Evolutionary conservation across 164 flowering plant genomes (phyloP), one percentile per base, ranked within the genome.

Genomic region (Protea cynaroides): DNA sequence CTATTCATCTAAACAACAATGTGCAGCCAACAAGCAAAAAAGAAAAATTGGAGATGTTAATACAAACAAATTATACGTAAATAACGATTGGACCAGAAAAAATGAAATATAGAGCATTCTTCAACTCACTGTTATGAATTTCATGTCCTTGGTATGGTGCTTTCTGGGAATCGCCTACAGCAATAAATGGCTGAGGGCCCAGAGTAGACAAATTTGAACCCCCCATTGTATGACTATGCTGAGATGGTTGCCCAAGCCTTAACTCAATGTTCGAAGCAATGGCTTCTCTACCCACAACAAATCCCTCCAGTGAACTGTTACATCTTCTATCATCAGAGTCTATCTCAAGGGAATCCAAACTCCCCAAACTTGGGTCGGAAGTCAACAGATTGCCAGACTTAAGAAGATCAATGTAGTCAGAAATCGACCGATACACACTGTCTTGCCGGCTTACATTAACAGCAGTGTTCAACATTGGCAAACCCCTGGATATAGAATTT

Each of bases 171-270:
- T 64, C 69, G 40, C 49, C 58, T 29, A 67, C 7, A 13, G 59
- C 36, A 57, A 67, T 71, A 40, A 56, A 64, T 37, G 61, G 46
- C 65, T 72, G 74, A 63, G 79, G 56, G 36, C 50, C 69, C 18
- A 66, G 5, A 22, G 60, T 51, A 65, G 76, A 50, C 36, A 56
- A 49, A 58, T 58, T 54, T 29, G 76, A 65, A 65, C 56, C 65
- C 65, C 74, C 74, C 61, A 69, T 50, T 58, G 69, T 56, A 56
- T 61, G 57, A 71, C 71, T 69, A 49, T 72, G 81, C 65, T 81
- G 82, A 72, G 79, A 71, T 68, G 87, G 92, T 61, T 84, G 89
- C 56, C 92, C 89, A 77, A 86, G 92, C 67, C 76, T 84, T 77
- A 86, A 69, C 72, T 86, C 92, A 67, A 82, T 71, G 60, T 74